Percentiles rank a stretch among this genome's conserved stretches.
Evolutionary conservation across 2,329 filamentous ascomycete species (phyloP).

Genomic region (Aureobasidium sp.): DNA sequence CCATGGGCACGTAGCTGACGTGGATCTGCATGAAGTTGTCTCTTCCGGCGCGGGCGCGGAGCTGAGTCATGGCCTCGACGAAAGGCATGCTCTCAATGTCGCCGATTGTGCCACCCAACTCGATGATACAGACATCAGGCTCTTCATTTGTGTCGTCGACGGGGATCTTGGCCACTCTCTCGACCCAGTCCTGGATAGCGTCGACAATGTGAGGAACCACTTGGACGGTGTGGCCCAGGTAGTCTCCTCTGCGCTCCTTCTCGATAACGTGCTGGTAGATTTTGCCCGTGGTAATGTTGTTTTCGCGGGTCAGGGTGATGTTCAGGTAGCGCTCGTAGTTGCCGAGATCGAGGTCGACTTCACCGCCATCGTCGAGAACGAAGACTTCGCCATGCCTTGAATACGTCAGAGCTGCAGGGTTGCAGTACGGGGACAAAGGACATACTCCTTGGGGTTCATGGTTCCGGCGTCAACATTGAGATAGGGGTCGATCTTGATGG

Average conservation of each 20-base stretch:
- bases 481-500: slow-evolving; percentile 65
- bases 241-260: slow-evolving; percentile 62
- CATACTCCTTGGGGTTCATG: slow-evolving; percentile 57
- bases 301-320: slow-evolving; percentile 71
- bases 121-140: slow-evolving; percentile 88
- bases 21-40: slow-evolving; percentile 83
- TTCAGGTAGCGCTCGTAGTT: slow-evolving; percentile 77
- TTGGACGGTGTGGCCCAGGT: slow-evolving; percentile 85
- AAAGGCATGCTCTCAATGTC: slow-evolving; percentile 86
- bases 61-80: slow-evolving; percentile 74
- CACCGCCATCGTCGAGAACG: slow-evolving; percentile 75
- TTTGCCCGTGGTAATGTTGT: slow-evolving; percentile 97
- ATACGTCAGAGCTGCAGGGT: not conserved
- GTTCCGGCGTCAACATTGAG: slow-evolving; percentile 69
- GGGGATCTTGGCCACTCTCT: slow-evolving; percentile 73
- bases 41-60: slow-evolving; percentile 62
- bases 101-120: slow-evolving; percentile 60
- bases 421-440: not conserved
- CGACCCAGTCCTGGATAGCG: slow-evolving; percentile 87
- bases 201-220: slow-evolving; percentile 89
- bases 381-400: slow-evolving; percentile 77
- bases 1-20: slow-evolving; percentile 78
- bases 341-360: slow-evolving; percentile 65
- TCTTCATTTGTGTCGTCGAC: slow-evolving; percentile 75
- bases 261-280: slow-evolving; percentile 87